A percentile compares a stretch with the other conserved stretches of the same genome.
Conservation (phyloP, 768 basidiomycete genomes). For the Naematelia aurantialba region DNA sequence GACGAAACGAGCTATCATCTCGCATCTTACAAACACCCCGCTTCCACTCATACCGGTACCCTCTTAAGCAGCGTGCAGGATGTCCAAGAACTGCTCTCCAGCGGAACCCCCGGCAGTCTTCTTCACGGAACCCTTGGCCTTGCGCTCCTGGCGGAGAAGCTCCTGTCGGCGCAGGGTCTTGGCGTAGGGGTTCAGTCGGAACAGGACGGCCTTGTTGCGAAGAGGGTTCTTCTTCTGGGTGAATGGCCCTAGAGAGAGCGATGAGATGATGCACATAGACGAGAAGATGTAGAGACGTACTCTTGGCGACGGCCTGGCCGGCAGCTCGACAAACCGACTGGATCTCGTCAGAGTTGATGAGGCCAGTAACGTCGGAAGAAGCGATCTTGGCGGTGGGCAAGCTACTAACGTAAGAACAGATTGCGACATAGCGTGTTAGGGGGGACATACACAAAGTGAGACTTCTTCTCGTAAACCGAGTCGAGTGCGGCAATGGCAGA, state of each 20-base stretch:
- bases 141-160: constrained; percentile 53
- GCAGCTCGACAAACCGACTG: constrained; percentile 93
- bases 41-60: not conserved
- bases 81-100: constrained; percentile 77
- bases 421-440: not conserved
- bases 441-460: constrained; percentile 43
- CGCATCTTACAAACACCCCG: constrained; percentile 1
- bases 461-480: constrained; percentile 81
- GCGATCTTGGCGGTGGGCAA: constrained; percentile 93
- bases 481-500: constrained; percentile 87
- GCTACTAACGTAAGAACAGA: constrained; percentile 51
- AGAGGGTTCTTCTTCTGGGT: constrained; percentile 99
- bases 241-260: constrained; percentile 59
- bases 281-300: constrained; percentile 47
- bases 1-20: not conserved
- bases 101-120: constrained; percentile 62
- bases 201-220: constrained; percentile 85
- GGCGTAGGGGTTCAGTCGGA: constrained; percentile 98
- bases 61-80: constrained; percentile 75
- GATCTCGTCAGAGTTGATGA: constrained; percentile 98
- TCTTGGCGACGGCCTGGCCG: constrained; percentile 76
- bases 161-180: constrained; percentile 88
- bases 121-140: constrained; percentile 53
- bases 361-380: constrained; percentile 92
- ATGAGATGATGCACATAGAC: not conserved